Conservation (phyloP, 1,284 basidiomycete genomes). For the Malassezia sympodialis region DNA sequence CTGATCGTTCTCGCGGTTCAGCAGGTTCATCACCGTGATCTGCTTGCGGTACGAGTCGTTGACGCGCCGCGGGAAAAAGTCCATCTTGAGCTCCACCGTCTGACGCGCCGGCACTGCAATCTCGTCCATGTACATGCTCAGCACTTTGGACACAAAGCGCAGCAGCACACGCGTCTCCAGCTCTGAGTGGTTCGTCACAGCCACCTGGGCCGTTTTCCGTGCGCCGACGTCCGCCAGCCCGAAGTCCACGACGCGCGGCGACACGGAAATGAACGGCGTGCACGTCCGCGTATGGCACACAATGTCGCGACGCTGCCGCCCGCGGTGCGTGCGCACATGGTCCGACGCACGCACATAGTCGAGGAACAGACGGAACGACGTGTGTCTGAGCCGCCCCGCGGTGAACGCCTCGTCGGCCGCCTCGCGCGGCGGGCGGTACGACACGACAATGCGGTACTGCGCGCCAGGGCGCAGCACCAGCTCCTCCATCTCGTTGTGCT, state of each 20-base stretch:
- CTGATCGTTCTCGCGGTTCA: slow-evolving; percentile 49
- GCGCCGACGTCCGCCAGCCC: slow-evolving; percentile 53
- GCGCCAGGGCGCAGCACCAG: slow-evolving; percentile 52
- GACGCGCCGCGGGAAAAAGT: slow-evolving; percentile 53
- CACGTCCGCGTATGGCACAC: slow-evolving; percentile 51
- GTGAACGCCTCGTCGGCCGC: slow-evolving; percentile 32
- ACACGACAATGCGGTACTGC: slow-evolving; percentile 52
- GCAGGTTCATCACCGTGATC: slow-evolving; percentile 50
- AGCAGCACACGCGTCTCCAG: slow-evolving; percentile 52
- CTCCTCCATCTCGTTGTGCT: slow-evolving; percentile 51
- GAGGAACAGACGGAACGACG: slow-evolving; percentile 50
- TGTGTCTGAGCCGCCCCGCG: slow-evolving; percentile 49
- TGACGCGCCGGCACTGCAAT: slow-evolving; percentile 51
- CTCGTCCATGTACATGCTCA: slow-evolving; percentile 52
- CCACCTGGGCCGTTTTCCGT: slow-evolving; percentile 49
- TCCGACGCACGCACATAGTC: slow-evolving; percentile 48
- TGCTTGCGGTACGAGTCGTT: slow-evolving; percentile 53
- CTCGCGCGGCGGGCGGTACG: slow-evolving; percentile 50
- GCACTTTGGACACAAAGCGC: slow-evolving; percentile 52
- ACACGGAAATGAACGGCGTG: slow-evolving; percentile 51
- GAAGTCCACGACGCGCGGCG: slow-evolving; percentile 50
- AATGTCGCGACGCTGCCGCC: slow-evolving; percentile 47
- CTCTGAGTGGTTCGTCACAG: slow-evolving; percentile 50
- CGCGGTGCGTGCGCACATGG: slow-evolving; percentile 36
- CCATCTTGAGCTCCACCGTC: slow-evolving; percentile 51